Conservation (phyloP, 768 basidiomycete species). For the Podaxis mareebaensis region DNA sequence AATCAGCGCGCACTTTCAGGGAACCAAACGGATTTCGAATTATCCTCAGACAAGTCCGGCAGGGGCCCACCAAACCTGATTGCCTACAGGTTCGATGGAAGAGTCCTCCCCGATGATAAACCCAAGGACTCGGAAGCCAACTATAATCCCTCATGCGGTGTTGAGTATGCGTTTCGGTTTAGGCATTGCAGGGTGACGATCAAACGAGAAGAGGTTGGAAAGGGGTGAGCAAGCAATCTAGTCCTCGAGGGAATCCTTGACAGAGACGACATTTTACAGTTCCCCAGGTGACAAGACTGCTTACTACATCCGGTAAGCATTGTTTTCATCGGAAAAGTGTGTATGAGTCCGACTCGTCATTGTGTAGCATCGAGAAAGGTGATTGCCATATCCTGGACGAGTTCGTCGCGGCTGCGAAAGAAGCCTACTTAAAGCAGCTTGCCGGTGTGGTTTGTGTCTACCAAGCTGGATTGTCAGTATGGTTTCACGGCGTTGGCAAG, state of each 20-base stretch:
- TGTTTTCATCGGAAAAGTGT: not conserved
- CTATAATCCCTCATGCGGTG: not conserved
- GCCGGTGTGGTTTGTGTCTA: not conserved
- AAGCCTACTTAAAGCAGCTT: not conserved
- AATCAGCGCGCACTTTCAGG: not conserved
- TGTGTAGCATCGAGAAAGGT: not conserved
- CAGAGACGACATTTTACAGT: not conserved
- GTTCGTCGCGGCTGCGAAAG: not conserved
- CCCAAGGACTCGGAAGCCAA: not conserved
- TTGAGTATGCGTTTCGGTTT: conserved; percentile 1
- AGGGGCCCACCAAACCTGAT: not conserved
- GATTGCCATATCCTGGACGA: not conserved
- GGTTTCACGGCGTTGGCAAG: not conserved
- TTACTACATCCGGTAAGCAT: not conserved
- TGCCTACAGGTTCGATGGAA: not conserved
- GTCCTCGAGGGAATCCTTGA: not conserved
- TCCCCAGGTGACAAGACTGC: not conserved
- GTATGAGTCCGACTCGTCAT: not conserved
- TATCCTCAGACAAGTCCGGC: conserved; percentile 1
- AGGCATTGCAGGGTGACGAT: not conserved
- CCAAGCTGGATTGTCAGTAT: not conserved
- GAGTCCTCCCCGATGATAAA: not conserved
- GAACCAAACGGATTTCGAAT: not conserved
- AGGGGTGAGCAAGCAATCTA: not conserved
- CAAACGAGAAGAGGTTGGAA: not conserved